phyloP scores from a whole-genome alignment of 192 early-diverging fungal species.

The Phycomyces blakesleeanus region DNA sequence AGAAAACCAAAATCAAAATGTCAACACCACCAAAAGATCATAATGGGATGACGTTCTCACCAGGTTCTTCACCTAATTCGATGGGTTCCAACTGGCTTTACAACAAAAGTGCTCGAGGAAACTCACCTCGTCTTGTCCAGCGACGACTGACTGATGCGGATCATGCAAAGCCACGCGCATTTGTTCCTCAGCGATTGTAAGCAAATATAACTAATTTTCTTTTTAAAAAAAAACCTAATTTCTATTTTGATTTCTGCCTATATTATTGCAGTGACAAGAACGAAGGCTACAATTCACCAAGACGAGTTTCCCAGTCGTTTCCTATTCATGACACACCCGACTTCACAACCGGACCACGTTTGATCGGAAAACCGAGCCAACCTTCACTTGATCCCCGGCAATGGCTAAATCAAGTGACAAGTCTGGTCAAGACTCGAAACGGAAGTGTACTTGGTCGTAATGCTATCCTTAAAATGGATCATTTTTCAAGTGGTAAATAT shows the following conservation, averaged over 20 bases:
- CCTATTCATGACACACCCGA: conserved; percentile 3
- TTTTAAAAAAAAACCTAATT: too few species aligned
- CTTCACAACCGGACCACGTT: not conserved
- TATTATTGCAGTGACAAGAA: not conserved
- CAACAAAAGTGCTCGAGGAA: not conserved
- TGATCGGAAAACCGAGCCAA: not conserved
- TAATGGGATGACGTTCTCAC: not conserved
- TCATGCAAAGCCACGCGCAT: not conserved
- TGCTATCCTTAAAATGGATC: conserved; percentile 58
- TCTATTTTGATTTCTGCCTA: too few species aligned
- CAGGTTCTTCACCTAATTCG: not conserved
- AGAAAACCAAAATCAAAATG: not conserved
- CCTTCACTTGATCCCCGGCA: conserved; percentile 27
- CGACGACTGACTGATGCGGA: not conserved
- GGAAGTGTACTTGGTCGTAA: conserved; percentile 52
- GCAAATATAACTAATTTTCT: too few species aligned
- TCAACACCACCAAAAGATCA: not conserved
- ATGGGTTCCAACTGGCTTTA: not conserved
- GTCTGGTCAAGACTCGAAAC: conserved; percentile 41
- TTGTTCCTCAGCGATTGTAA: not conserved
- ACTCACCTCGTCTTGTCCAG: not conserved
- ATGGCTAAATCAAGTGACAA: conserved; percentile 37
- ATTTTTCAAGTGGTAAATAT: conserved; percentile 42
- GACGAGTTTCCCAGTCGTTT: not conserved
- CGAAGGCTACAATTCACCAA: not conserved